Base-by-base conservation (phyloP, 768 basidiomycete species). In the Arthromyces matolae region DNA sequence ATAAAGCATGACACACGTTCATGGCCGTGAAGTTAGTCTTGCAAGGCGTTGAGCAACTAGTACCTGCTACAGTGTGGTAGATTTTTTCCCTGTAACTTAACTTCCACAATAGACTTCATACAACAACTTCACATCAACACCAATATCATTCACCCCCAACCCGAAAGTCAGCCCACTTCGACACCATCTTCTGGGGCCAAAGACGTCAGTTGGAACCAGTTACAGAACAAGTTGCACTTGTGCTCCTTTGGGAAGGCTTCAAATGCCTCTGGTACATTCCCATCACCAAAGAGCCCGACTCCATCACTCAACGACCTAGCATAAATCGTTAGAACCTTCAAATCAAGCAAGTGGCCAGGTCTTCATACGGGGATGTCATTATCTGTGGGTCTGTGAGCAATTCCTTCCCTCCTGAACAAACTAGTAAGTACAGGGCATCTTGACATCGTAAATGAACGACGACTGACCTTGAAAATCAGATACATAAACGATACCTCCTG, bases 361-460 rank as follows among this genome's bases (percentile, higher is more conserved):
- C 8, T 37, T 37, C 41, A 14, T 27, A 45, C 16, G 44, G 44
- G 10, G n/a, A 42, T 19, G 57, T 56, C 31, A 59, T 39, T 12
- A 59, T 50, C 43, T 59, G 54, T 12, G 55, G 55, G 40, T 59
- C 57, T 12, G 55, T 59, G n/a, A 59, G 48, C 14, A 51, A 22
- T 4, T 32, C 23, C 18, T 47, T 46, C 6, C 44, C 38, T 12
- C 54, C 57, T 59, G 20, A 38, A 9, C 18, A 16, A 19, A 8
- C 9, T 14, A 14, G 8, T 34, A 4, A 45, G 8, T 24, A 45
- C 8, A n/a, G n/a, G n/a, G n/a, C n/a, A n/a, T n/a, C n/a, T n/a
- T n/a, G n/a, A n/a, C n/a, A n/a, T n/a, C n/a, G n/a, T n/a, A n/a
- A n/a, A n/a, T n/a, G n/a, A n/a, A 29, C 12, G 16, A 10, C 19